Evolutionary conservation across 2,329 filamentous ascomycete species (phyloP), one percentile per base, ranked within the genome.

Genomic region (Coniochaeta sp.): DNA sequence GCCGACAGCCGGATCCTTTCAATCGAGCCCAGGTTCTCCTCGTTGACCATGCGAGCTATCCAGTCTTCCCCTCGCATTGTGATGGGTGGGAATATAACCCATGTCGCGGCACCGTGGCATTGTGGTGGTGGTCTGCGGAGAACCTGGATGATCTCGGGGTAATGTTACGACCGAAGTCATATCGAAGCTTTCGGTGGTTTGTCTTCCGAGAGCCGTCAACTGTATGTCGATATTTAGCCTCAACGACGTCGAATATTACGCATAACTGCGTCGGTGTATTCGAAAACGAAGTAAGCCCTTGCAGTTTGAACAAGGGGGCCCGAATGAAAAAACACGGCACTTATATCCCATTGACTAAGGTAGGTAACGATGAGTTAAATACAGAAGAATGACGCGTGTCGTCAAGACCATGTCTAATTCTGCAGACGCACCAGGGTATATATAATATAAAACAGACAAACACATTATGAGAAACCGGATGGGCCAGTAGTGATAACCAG

Each of bases 81-180:
- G 54, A 56, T 56, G 54, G 54, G 54, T 56, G 54, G 54, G 34
- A 56, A 22, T 56, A 56, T 56, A 36, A 19, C 12, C n/a, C 30
- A 10, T 34, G 30, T 38, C 54, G 16, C 1, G 19, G 17, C 34
- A 16, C 16, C 30, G 54, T 56, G 19, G 52, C 30, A 56, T 34
- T 9, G 9, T 56, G 47, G 16, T 26, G 22, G 3, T 52, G 17
- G 47, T 52, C 30, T 52, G 54, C 54, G 54, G 54, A 56, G 54
- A 56, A 38, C 54, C 28, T 56, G 54, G 54, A 38, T 56, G 34
- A 56, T 36, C 54, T 56, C 54, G 54, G 54, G 54, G 34, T 56
- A 56, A 56, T 38, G 28, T 56, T 17, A 22, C 34, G 54, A 56
- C 54, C 47, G 47, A 52, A 28, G 47, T 24, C 2, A 22, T 47